phyloP scores from a whole-genome alignment of 208 protist species.

The Acanthamoeba royreba region DNA sequence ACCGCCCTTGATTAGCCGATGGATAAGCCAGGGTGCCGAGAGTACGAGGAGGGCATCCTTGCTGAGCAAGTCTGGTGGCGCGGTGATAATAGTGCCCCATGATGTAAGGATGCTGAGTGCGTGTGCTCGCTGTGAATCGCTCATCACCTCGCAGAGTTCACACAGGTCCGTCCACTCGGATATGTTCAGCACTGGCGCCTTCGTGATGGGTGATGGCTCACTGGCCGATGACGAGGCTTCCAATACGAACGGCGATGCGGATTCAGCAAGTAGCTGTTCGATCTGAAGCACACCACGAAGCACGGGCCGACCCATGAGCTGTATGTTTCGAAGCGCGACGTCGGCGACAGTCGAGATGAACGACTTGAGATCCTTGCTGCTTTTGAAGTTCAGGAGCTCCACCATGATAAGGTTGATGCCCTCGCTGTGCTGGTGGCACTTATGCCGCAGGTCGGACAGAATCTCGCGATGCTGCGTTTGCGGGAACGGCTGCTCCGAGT shows the following conservation, averaged over 20 bases:
- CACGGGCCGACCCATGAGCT: not conserved
- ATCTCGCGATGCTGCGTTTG: not conserved
- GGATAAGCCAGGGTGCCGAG: not conserved
- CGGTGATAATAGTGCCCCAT: not conserved
- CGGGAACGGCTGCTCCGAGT: not conserved
- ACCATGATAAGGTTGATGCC: not conserved
- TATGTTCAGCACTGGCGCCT: not conserved
- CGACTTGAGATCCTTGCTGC: not conserved
- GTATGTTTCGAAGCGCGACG: not conserved
- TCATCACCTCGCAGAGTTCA: not conserved
- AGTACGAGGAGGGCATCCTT: not conserved
- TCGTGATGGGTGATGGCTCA: not conserved
- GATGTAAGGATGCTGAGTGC: not conserved
- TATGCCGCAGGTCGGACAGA: not conserved
- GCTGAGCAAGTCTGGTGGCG: not conserved
- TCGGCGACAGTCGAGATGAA: not conserved
- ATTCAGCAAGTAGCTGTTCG: not conserved
- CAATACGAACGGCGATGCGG: not conserved
- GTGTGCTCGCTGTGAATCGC: not conserved
- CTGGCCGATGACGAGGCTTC: too few species aligned
- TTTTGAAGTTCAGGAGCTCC: not conserved
- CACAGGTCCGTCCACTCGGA: not conserved
- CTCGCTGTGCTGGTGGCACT: not conserved
- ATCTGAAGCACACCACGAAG: not conserved
- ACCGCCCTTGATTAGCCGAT: not conserved